These are phyloP conservation scores for Chalciporus pseudorubinellus DNA, from an alignment of 768 basidiomycete species.

Conservation along the genomic window DNA sequence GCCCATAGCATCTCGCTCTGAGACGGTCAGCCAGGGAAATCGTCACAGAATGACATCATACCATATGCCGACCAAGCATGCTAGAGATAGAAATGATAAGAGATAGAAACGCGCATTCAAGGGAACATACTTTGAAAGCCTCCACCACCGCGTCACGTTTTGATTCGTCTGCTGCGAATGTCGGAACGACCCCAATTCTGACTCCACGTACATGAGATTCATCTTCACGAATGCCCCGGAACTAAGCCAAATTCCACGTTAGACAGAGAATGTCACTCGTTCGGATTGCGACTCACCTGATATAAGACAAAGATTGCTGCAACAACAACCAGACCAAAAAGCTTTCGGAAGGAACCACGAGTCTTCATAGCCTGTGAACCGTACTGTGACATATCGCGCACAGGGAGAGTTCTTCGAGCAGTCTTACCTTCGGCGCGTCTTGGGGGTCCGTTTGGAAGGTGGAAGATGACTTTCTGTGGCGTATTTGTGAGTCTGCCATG, in stretches of 20 bases:
- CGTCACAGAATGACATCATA: conserved; percentile 31
- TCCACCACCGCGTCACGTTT: conserved; percentile 70
- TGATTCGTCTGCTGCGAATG: conserved; percentile 51
- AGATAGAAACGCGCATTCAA: neutral
- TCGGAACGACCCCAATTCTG: conserved; percentile 14
- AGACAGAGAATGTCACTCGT: neutral
- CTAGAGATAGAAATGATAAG: conserved; percentile 39
- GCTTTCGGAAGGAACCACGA: neutral
- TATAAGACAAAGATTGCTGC: conserved; percentile 12
- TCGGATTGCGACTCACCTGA: conserved; percentile 17
- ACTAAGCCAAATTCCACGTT: conserved; percentile 12
- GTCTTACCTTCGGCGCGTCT: conserved; percentile 7
- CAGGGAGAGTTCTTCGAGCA: neutral
- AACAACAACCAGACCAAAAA: conserved; percentile 11
- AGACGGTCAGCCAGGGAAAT: conserved; percentile 10
- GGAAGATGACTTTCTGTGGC: conserved; percentile 22
- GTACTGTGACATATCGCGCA: neutral
- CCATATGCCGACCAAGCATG: conserved; percentile 87
- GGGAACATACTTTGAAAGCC: conserved; percentile 68
- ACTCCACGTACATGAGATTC: conserved; percentile 18
- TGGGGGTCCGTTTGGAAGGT: neutral
- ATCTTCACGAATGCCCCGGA: conserved; percentile 8
- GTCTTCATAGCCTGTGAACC: conserved; percentile 3
- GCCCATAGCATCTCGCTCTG: conserved; percentile 89
- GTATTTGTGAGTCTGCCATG: conserved; percentile 17